These are phyloP conservation scores for Elsinoe necatrix DNA, from an alignment of 2,329 filamentous ascomycete species.

Conservation along the genomic window DNA sequence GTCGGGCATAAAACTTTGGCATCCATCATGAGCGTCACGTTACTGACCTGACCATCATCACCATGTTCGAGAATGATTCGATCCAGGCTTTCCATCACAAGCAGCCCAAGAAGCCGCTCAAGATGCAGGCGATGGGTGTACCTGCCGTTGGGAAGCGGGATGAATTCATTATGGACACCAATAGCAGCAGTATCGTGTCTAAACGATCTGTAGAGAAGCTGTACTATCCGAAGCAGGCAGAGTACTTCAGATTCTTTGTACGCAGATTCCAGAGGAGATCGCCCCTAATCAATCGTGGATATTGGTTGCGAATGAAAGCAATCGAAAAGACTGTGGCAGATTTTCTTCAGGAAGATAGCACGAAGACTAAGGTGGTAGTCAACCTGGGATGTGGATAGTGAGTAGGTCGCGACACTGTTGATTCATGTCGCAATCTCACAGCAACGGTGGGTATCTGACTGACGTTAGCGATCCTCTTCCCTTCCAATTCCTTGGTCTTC, in stretches of 20 bases:
- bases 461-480: conserved; percentile 67
- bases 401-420: conserved; percentile 36
- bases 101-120: conserved; percentile 12
- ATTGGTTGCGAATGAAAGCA: conserved; percentile 76
- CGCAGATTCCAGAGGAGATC: conserved; percentile 71
- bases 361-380: conserved; percentile 61
- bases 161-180: conserved; percentile 49
- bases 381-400: conserved; percentile 88
- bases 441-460: conserved; percentile 5
- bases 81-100: conserved; percentile 9
- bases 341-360: conserved; percentile 56
- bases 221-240: conserved; percentile 67
- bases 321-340: conserved; percentile 64
- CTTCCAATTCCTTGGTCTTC: conserved; percentile 68
- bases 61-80: conserved; percentile 18
- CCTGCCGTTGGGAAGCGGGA: conserved; percentile 22
- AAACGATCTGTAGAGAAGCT: conserved; percentile 87
- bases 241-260: conserved; percentile 84
- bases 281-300: conserved; percentile 85
- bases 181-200: conserved; percentile 84
- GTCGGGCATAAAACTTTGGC: neutral
- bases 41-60: neutral
- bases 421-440: neutral
- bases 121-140: conserved; percentile 17
- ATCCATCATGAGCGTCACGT: neutral